These are phyloP conservation scores for Ogataea glucozyma DNA, from an alignment of 805 yeast genomes.

Conservation along the genomic window DNA sequence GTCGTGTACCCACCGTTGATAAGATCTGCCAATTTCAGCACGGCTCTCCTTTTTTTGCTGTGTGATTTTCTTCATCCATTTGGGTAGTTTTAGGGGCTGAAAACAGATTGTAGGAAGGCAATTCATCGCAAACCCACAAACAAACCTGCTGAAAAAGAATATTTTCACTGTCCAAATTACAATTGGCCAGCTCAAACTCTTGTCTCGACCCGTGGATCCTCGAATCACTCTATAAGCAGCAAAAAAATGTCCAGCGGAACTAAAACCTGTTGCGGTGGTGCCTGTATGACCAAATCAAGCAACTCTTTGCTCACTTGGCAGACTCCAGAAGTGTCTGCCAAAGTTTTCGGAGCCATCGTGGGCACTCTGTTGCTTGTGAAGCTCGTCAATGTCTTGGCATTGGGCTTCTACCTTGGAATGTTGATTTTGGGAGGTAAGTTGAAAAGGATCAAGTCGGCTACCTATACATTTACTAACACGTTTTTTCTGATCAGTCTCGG, in stretches of 20 bases:
- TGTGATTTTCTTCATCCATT: background rate
- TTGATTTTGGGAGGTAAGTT: constrained; percentile 46
- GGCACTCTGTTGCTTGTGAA: constrained; percentile 57
- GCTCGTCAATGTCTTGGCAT: constrained; percentile 60
- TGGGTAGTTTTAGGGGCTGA: constrained; percentile 4
- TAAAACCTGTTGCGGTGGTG: constrained; percentile 34
- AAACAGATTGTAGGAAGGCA: constrained; percentile 3
- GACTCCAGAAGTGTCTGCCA: constrained; percentile 74
- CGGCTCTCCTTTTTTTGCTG: constrained; percentile 2
- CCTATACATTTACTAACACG: constrained; percentile 12
- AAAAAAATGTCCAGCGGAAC: constrained; percentile 13
- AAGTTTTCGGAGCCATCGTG: constrained; percentile 66
- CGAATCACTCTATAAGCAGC: background rate
- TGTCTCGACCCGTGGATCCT: background rate
- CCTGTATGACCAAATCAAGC: constrained; percentile 30
- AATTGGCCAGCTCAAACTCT: background rate
- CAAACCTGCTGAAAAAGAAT: background rate
- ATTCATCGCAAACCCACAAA: constrained; percentile 2
- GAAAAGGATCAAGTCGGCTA: background rate
- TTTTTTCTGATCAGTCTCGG: constrained; percentile 53
- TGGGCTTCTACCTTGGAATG: constrained; percentile 60
- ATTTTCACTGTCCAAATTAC: background rate
- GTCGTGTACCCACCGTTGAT: background rate
- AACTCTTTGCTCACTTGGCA: constrained; percentile 64
- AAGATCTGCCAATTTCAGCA: constrained; percentile 1